Evolutionary conservation across 2,329 filamentous ascomycete species (phyloP).

Genomic region (Aspergillus arachidicola): DNA sequence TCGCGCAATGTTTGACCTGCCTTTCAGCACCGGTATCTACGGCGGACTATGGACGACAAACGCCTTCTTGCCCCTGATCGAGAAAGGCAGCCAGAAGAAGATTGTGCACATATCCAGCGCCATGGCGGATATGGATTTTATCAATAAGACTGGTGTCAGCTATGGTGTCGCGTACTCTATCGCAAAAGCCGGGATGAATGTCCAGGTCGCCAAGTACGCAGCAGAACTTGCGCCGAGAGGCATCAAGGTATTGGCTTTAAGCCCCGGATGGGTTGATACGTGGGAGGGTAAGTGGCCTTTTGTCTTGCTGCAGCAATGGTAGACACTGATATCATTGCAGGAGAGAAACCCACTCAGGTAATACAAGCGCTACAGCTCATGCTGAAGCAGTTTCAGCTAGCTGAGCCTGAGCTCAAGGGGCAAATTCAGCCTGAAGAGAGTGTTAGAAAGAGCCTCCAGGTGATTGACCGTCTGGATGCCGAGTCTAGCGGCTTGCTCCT

Average conservation of each 20-base stretch:
- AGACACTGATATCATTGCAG: background rate
- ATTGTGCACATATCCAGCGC: conserved; percentile 44
- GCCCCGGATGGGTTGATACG: conserved; percentile 27
- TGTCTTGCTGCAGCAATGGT: background rate
- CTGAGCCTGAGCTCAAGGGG: background rate
- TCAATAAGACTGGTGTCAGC: conserved; percentile 25
- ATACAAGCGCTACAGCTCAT: background rate
- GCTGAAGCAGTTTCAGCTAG: background rate
- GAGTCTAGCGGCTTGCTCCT: background rate
- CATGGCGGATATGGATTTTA: conserved; percentile 34
- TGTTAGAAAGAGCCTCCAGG: background rate
- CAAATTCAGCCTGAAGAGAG: background rate
- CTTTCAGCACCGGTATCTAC: conserved; percentile 17
- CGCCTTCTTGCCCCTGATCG: conserved; percentile 45
- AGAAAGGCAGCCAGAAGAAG: conserved; percentile 45
- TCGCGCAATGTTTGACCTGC: conserved; percentile 22
- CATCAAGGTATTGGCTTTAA: conserved; percentile 37
- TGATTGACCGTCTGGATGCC: background rate
- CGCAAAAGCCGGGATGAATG: conserved; percentile 46
- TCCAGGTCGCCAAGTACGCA: conserved; percentile 45
- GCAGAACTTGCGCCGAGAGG: conserved; percentile 35
- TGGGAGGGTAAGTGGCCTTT: background rate
- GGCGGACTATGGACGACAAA: conserved; percentile 29
- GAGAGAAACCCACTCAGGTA: background rate
- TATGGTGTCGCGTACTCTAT: conserved; percentile 37